These are phyloP conservation scores for Myriosclerotinia duriaeana DNA, from an alignment of 2,329 filamentous ascomycete genomes.

Conservation along the genomic window DNA sequence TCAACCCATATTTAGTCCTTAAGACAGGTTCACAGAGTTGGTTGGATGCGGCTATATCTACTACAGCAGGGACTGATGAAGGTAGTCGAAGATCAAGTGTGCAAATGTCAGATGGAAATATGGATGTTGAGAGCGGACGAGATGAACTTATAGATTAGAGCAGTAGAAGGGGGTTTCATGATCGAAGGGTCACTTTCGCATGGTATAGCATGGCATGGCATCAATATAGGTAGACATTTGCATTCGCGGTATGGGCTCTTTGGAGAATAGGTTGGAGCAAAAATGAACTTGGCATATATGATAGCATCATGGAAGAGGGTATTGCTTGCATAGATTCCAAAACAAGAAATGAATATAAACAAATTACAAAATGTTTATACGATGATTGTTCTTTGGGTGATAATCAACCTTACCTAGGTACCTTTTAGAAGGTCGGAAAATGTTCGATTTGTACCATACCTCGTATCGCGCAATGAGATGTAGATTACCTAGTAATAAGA, in stretches of 20 bases:
- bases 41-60: slow-evolving; percentile 31
- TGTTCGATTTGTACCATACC: no score
- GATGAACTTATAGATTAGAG: slow-evolving; percentile 14
- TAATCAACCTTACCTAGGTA: not conserved
- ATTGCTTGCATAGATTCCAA: not conserved
- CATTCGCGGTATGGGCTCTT: slow-evolving; percentile 7
- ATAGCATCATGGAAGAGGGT: not conserved
- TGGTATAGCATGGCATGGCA: not conserved
- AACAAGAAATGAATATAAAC: not conserved
- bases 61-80: not conserved
- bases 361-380: not conserved
- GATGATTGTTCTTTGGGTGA: not conserved
- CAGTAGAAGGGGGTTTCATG: no score
- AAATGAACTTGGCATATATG: slow-evolving; percentile 2
- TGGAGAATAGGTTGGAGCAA: not conserved
- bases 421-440: not conserved
- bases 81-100: slow-evolving; percentile 20
- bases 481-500: no score
- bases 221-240: slow-evolving; percentile 1
- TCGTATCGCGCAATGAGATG: no score
- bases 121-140: slow-evolving; percentile 9
- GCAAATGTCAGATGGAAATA: slow-evolving; percentile 12
- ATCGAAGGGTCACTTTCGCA: not conserved
- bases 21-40: slow-evolving; percentile 53
- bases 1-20: slow-evolving; percentile 63